phyloP scores from a whole-genome alignment of 2,329 filamentous ascomycete species.

The Phaeosphaeriaceae sp. region DNA sequence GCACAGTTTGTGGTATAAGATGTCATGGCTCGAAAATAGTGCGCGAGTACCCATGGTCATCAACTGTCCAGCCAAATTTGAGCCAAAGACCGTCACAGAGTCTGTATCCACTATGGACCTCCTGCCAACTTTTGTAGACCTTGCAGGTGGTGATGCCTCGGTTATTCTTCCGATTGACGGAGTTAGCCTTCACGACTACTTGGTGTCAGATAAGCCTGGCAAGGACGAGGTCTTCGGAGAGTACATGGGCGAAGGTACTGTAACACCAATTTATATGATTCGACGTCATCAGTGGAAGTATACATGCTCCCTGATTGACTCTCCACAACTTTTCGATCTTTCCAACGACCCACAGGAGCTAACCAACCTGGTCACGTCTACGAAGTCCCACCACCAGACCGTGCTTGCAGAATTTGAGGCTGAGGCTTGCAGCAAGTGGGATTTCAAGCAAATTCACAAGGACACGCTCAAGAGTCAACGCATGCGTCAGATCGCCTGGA shows the following conservation, averaged over 20 bases:
- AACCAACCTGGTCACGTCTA: conserved; percentile 67
- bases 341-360: conserved; percentile 76
- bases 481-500: conserved; percentile 78
- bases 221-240: conserved; percentile 92
- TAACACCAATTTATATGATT: conserved; percentile 93
- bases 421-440: conserved; percentile 79
- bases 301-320: conserved; percentile 82
- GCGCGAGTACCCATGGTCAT: conserved; percentile 88
- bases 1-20: conserved; percentile 94
- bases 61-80: conserved; percentile 77
- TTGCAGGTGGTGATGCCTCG: conserved; percentile 74
- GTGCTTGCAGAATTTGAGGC: conserved; percentile 67
- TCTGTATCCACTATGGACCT: conserved; percentile 93
- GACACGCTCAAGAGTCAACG: conserved; percentile 80
- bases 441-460: conserved; percentile 77
- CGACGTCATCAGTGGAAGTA: conserved; percentile 90
- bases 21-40: conserved; percentile 94
- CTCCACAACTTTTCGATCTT: conserved; percentile 84
- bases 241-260: conserved; percentile 92
- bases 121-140: conserved; percentile 83
- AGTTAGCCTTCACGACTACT: conserved; percentile 64
- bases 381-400: conserved; percentile 47
- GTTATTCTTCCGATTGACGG: conserved; percentile 84
- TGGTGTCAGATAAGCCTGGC: conserved; percentile 56
- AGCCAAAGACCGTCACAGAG: conserved; percentile 75